phyloP scores from a whole-genome alignment of 176 grass and related monocot genomes.

The Elaeis guineensis region DNA sequence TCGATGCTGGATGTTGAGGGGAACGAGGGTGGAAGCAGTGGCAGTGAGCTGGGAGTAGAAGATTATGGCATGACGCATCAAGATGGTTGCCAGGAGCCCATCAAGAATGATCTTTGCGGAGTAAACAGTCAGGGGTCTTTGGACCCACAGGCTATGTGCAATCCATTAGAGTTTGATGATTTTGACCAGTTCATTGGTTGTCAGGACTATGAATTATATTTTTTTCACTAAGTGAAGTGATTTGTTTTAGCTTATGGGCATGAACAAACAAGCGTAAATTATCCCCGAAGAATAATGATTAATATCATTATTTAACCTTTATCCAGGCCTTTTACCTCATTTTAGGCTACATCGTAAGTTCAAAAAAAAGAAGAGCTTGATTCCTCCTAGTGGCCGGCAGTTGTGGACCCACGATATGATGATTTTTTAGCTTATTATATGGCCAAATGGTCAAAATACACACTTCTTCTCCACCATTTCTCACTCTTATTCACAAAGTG shows the following conservation, averaged over 20 bases:
- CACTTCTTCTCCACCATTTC: too few relatives aligned
- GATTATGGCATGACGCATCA: constrained; percentile 16
- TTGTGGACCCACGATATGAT: too few relatives aligned
- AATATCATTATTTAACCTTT: too few relatives aligned
- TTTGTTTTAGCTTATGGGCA: background rate
- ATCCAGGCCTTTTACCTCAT: too few relatives aligned
- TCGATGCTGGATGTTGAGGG: background rate
- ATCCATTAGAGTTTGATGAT: background rate
- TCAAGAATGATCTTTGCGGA: background rate
- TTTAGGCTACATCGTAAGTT: too few relatives aligned
- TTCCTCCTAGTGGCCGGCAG: too few relatives aligned
- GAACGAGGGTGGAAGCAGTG: constrained; percentile 10
- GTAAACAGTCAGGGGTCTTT: constrained; percentile 8
- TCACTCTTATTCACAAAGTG: too few relatives aligned
- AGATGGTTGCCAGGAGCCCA: background rate
- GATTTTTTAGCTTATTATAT: too few relatives aligned
- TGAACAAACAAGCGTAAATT: too few relatives aligned
- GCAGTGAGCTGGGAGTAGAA: constrained; percentile 22
- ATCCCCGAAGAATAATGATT: too few relatives aligned
- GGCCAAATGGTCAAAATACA: too few relatives aligned
- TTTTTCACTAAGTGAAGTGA: constrained; percentile 11
- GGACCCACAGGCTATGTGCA: background rate
- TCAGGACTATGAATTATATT: constrained; percentile 20
- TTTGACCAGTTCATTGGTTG: constrained; percentile 4
- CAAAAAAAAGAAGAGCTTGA: too few relatives aligned